phyloP scores from a whole-genome alignment of 2,329 filamentous ascomycete species.

The Pyricularia sp. region DNA sequence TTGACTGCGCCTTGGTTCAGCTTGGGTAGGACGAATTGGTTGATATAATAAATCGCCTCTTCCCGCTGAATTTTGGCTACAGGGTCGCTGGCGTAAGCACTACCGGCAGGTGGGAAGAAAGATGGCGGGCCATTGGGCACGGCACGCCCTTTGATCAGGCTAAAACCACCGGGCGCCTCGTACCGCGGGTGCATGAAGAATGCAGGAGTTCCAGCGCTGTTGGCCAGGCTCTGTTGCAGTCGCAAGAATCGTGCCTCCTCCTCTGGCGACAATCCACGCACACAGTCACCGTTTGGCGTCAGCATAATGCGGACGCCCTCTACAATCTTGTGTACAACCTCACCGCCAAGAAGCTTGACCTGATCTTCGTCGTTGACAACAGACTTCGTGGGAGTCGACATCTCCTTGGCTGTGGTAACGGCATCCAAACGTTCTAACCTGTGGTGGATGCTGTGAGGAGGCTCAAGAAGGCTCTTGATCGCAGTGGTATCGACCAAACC shows the following conservation, averaged over 20 bases:
- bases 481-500: conserved; percentile 8
- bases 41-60: conserved; percentile 59
- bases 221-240: conserved; percentile 51
- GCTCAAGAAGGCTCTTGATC: conserved; percentile 3
- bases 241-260: conserved; percentile 63
- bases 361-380: conserved; percentile 47
- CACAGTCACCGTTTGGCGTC: conserved; percentile 66
- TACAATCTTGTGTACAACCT: conserved; percentile 50
- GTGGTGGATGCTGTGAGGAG: not conserved
- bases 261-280: conserved; percentile 59
- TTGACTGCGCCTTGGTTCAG: conserved; percentile 27
- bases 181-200: conserved; percentile 48
- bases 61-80: conserved; percentile 57
- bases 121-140: conserved; percentile 55
- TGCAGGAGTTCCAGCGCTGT: conserved; percentile 39
- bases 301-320: conserved; percentile 62
- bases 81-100: conserved; percentile 43
- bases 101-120: conserved; percentile 44
- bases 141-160: conserved; percentile 53
- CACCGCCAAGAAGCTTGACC: conserved; percentile 42
- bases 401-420: not conserved
- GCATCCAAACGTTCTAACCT: conserved; percentile 1
- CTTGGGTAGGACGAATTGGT: conserved; percentile 56
- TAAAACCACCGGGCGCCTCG: conserved; percentile 47
- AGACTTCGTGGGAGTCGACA: conserved; percentile 28